Percentiles rank a stretch among this genome's conserved stretches.
phyloP scores from a whole-genome alignment of 2,329 filamentous ascomycete genomes.

The Aspergillus tamarii region DNA sequence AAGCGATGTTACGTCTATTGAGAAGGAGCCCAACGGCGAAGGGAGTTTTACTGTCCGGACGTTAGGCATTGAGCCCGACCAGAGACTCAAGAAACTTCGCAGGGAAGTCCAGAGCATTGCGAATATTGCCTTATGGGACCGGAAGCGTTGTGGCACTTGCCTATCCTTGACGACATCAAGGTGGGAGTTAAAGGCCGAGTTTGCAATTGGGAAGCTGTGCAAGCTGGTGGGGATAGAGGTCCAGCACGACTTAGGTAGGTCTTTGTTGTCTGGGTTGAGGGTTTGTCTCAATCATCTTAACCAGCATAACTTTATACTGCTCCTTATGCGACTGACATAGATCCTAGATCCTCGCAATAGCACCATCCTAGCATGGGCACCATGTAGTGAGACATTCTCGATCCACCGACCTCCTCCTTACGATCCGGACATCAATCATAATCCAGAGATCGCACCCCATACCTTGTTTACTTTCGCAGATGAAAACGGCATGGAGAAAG shows the following conservation, averaged over 20 bases:
- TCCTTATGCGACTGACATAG: neutral
- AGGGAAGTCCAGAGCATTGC: constrained; percentile 20
- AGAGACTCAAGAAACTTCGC: constrained; percentile 33
- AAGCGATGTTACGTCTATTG: constrained; percentile 47
- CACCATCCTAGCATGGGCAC: neutral
- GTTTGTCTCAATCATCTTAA: neutral
- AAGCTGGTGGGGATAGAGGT: neutral
- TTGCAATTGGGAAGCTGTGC: neutral
- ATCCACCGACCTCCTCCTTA: constrained; percentile 26
- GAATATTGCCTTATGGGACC: neutral
- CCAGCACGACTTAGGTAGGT: neutral
- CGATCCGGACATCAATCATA: constrained; percentile 41
- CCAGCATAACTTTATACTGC: neutral
- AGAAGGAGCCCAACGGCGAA: constrained; percentile 27
- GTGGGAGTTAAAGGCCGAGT: neutral
- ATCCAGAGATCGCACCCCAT: constrained; percentile 45
- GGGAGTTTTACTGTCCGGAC: constrained; percentile 48
- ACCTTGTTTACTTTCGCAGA: constrained; percentile 48
- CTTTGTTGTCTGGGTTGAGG: neutral
- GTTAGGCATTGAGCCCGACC: constrained; percentile 41
- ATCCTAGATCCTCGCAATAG: neutral
- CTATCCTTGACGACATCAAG: neutral
- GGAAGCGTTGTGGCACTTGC: neutral
- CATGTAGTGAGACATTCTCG: neutral
- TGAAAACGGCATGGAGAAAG: constrained; percentile 19